Base-by-base conservation (phyloP, 1,284 basidiomycete species). In the Pseudozyma thailandica region DNA sequence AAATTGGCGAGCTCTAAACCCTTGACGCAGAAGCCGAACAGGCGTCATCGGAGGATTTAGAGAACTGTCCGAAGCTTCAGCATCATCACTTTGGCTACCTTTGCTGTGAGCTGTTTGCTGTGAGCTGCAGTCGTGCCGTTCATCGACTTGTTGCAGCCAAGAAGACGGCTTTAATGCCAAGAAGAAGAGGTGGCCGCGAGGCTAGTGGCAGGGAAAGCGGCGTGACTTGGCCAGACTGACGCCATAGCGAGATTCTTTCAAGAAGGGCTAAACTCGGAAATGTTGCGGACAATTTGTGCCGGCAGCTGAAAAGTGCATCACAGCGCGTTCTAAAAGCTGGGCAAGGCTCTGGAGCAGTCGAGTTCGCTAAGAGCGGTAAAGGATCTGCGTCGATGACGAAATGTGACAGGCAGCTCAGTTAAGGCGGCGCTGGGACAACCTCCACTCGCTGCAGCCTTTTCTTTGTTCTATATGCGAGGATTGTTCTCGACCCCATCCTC, bases 331-430 rank as follows among this genome's bases (percentile, higher is more conserved):
- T 7, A 6, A 18, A 41, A 21, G 6, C 18, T 21, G 6, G 18
- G n/a, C n/a, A 8, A 43, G 42, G 42, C 42, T 15, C 42, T 16
- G 15, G 42, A 43, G 26, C 42, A 26, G 42, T 43, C 18, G 8
- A 9, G 20, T 15, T 21, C 9, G 13, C 13, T 43, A 26, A n/a
- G n/a, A 27, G 31, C 27, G 28, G n/a, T n/a, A 45, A 31, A 45
- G 30, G 44, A 45, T 45, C 44, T 45, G 44, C 44, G 25, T 9
- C 13, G 44, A 45, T 45, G 44, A 45, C 44, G 44, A 45, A 45
- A 45, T 45, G 15, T 18, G 27, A 45, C 44, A 45, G 44, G 21
- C 8, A 21, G 8, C 35, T 6, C 8, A 6, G 8, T 38, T 38
- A 6, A 6, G n/a, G 6, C n/a, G 9, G 35, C n/a, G n/a, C 35